A percentile compares a stretch with the other conserved stretches of the same genome.
Conservation (phyloP, 73 alveolate genomes). For the Paraurostyla sp. region DNA sequence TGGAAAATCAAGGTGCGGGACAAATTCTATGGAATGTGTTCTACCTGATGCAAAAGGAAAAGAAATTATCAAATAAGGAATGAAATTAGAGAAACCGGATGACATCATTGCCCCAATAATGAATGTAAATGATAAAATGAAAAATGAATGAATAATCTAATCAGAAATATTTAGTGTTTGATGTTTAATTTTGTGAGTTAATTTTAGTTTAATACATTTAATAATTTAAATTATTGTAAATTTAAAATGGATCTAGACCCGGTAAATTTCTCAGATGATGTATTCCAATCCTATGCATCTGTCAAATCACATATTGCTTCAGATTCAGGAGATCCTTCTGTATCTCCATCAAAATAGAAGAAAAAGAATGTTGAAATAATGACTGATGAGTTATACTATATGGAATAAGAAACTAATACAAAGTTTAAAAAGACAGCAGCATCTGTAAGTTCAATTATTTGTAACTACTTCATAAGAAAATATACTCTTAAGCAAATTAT, state of each 20-base stretch:
- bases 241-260: conserved; percentile 31
- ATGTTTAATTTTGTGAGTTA: too few species aligned
- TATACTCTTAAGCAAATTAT: background rate
- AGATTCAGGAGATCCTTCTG: background rate
- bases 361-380: conserved; percentile 34
- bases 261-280: conserved; percentile 4
- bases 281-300: background rate
- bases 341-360: background rate
- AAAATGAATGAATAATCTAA: too few species aligned
- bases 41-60: too few species aligned
- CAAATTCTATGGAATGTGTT: too few species aligned
- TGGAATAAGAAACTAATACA: conserved; percentile 56
- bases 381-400: conserved; percentile 29
- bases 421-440: conserved; percentile 26
- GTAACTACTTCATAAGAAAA: background rate
- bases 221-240: background rate
- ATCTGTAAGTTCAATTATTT: background rate
- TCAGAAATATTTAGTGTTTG: too few species aligned
- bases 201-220: too few species aligned
- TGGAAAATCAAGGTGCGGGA: too few species aligned
- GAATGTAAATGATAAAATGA: too few species aligned
- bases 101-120: too few species aligned
- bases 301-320: background rate
- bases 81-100: too few species aligned
- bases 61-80: too few species aligned